Conservation (phyloP, 495 filamentous ascomycete species). For the Pseudomonodictys pantanalensis region DNA sequence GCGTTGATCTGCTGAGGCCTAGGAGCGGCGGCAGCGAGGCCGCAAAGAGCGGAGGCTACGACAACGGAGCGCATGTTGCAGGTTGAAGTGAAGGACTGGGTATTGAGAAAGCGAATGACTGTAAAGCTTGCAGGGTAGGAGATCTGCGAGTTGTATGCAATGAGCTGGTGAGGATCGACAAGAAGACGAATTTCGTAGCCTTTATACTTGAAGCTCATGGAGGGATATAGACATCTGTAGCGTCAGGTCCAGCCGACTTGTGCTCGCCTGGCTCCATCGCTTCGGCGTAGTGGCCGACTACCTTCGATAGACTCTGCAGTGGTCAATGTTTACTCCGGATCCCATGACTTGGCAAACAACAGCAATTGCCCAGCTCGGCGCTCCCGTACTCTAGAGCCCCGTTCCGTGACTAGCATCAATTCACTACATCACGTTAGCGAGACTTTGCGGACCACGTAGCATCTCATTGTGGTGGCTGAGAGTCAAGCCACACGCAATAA, state of each 20-base stretch:
- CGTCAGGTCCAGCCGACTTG: neutral
- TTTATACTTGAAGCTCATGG: neutral
- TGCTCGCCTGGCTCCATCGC: neutral
- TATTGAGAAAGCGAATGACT: neutral
- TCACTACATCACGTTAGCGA: neutral
- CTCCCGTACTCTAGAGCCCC: too few relatives aligned
- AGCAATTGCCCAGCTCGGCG: too few relatives aligned
- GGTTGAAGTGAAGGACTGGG: neutral
- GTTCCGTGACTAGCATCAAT: too few relatives aligned
- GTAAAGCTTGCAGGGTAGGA: neutral
- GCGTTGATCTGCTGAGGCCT: slow-evolving; percentile 30
- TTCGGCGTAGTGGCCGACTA: neutral
- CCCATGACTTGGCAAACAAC: neutral
- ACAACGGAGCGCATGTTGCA: slow-evolving; percentile 30
- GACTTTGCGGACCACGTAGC: too few relatives aligned
- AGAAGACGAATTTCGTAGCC: neutral
- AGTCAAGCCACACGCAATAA: too few relatives aligned
- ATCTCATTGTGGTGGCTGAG: too few relatives aligned
- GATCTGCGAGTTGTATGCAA: too few relatives aligned
- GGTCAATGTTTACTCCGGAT: neutral
- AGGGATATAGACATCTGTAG: neutral
- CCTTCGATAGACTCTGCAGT: neutral
- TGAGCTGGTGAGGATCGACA: neutral
- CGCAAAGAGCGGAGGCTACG: slow-evolving; percentile 26
- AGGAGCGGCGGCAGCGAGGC: slow-evolving; percentile 30